These are phyloP conservation scores for Diutina catenulata DNA, from an alignment of 1,139 yeast species.

Conservation along the genomic window DNA sequence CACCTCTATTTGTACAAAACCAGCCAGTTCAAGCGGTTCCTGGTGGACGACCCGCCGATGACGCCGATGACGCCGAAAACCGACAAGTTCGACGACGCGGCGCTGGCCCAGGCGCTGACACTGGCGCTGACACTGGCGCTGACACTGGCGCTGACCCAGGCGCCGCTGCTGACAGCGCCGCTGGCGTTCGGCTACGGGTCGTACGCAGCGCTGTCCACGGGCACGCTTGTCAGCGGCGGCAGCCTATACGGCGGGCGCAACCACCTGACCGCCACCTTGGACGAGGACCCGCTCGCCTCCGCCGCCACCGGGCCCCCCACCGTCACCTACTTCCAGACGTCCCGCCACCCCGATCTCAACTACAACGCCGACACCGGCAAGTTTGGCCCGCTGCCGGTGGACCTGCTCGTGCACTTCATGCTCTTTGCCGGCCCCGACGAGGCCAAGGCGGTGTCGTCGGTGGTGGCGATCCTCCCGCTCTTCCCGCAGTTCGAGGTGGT, in stretches of 20 bases:
- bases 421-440: constrained; percentile 31
- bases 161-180: not conserved
- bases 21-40: not conserved
- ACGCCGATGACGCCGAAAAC: not conserved
- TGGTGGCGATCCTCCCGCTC: not conserved
- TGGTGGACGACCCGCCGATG: not conserved
- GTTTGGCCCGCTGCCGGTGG: constrained; percentile 26
- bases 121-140: constrained; percentile 3
- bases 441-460: constrained; percentile 6
- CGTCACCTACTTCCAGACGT: not conserved
- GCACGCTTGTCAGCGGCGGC: not conserved
- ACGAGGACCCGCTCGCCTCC: not conserved
- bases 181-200: not conserved
- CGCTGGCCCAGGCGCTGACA: no score
- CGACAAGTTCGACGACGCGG: not conserved
- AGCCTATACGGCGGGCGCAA: not conserved
- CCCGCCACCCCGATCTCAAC: constrained; percentile 56
- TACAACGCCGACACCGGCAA: constrained; percentile 34
- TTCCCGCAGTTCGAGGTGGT: constrained; percentile 9
- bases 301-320: not conserved
- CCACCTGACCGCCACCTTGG: not conserved
- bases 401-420: constrained; percentile 64
- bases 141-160: constrained; percentile 2
- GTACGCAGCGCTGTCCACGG: no score
- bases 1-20: constrained; percentile 45